These are phyloP conservation scores for Aspergillus japonicus DNA, from an alignment of 2,329 filamentous ascomycete genomes.

Conservation along the genomic window DNA sequence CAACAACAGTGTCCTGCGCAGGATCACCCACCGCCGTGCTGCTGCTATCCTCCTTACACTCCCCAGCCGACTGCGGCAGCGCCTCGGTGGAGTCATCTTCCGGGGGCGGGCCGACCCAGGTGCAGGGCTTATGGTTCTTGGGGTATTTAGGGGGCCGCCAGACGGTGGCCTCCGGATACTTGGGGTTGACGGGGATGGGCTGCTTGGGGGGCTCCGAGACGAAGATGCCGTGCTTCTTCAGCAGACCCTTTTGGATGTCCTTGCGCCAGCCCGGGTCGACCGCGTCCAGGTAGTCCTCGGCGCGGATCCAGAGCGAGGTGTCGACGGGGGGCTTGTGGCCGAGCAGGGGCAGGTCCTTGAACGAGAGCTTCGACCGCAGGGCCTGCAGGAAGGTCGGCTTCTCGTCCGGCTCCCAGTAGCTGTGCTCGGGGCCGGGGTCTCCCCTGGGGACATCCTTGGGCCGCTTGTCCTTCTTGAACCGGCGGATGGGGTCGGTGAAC, in stretches of 20 bases:
- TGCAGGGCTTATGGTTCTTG: not conserved
- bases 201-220: not conserved
- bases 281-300: not conserved
- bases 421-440: not conserved
- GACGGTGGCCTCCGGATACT: not conserved
- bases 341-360: constrained; percentile 25
- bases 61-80: too few species aligned
- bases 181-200: not conserved
- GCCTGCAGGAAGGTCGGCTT: constrained; percentile 24
- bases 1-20: too few species aligned
- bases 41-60: too few species aligned
- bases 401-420: constrained; percentile 8
- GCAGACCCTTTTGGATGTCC: not conserved
- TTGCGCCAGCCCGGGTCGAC: not conserved
- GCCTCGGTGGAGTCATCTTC: not conserved
- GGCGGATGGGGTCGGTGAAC: not conserved
- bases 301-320: not conserved
- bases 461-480: not conserved
- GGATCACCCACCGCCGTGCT: too few species aligned
- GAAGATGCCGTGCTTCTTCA: not conserved
- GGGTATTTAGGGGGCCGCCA: not conserved
- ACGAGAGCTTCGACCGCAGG: constrained; percentile 30
- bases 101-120: not conserved
- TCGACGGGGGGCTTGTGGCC: not conserved
- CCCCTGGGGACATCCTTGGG: too few species aligned